Base-by-base conservation (phyloP, 2,329 filamentous ascomycete species). In the Neodidymelliopsis sp. region DNA sequence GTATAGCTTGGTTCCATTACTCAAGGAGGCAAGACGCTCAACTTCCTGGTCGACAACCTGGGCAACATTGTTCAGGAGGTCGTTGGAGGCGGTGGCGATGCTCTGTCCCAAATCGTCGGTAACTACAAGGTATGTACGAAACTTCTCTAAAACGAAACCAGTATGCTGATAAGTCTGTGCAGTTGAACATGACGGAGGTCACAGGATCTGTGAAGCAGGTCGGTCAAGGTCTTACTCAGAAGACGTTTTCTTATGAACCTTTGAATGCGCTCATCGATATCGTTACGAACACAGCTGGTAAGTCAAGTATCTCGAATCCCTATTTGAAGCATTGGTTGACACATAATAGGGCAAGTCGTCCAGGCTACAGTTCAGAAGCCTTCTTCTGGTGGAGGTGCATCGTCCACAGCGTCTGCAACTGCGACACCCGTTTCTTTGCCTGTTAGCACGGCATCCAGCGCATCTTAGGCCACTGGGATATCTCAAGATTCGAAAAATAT, bases 1-100 rank as follows among this genome's bases (percentile, higher is more conserved):
- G 11, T 10, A 19, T 37, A 65, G 60, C 76, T 86, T 2, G 84
- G 83, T 7, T 80, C 79, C 15, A 81, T 85, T 54, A 80, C 81
- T 2, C 80, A 83, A 54, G 81, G 81, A 38, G 79, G 79, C 54
- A 80, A 72, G 8, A 79, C 74, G 13, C 74, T 84, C 34, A 80
- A 78, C 54, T 84, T 84, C 72, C 53, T 84, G 28, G 75, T 86
- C 51, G 83, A 85, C 63, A 85, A 85, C 58, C 74, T 85, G 2
- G 83, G 83, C 25, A 85, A 85, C 57, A 85, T 86, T 53, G 81
- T 86, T 1, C 82, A 85, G 60, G 79, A 85, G 58, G 81, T 84
- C 0, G 74, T 74, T 1, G 79, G 78, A 16, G 71, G 68, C 1
- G 79, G 75, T 0, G 77, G 74, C 3, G 69, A 70, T 22, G 61